Base-by-base conservation (phyloP, 2,329 filamentous ascomycete species). In the Phaeosphaeriaceae sp. region DNA sequence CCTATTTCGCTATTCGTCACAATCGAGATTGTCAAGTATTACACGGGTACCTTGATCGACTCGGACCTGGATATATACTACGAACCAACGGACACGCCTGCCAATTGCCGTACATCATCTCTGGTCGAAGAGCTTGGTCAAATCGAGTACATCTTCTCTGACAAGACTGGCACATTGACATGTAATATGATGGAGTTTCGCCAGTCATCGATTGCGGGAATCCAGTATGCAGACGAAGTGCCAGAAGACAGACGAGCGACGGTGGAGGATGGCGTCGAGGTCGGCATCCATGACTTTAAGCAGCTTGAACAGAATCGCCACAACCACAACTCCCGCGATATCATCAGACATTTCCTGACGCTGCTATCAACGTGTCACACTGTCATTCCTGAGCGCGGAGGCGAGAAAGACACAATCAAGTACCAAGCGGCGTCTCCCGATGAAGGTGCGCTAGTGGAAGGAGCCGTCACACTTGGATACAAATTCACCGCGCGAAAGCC, bases 171-270 rank as follows among this genome's bases (percentile, higher is more conserved):
- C 46, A 98, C 94, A 3, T 82, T 98, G 71, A 98, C 94, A n/a
- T 97, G 94, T 80, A 98, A 98, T 75, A 89, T 93, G 85, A 98
- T 99, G 95, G 94, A 98, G 78, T 99, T 98, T 78, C 93, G 93
- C 75, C 93, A 98, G 78, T 96, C 92, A 72, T 91, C 91, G 0
- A 98, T 99, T 73, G 92, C 88, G 24, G 95, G 95, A 24, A 89
- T 98, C 54, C 94, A 97, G 79, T 99, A 99, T 74, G 91, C 92
- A 13, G 93, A 95, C 54, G 92, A 94, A 46, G 89, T 98, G 1
- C 91, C 95, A 0, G 95, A 99, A 78, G 95, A 99, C 75, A 88
- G 93, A 57, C 87, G 92, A 69, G 90, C 93, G 0, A 91, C 89
- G 1, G 83, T 89, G n/a, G 86, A 92, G 66, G 93, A 96, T 71